Evolutionary conservation across 2,329 filamentous ascomycete species (phyloP), one percentile per base, ranked within the genome.

Genomic region (Cytospora paraplurivora): DNA sequence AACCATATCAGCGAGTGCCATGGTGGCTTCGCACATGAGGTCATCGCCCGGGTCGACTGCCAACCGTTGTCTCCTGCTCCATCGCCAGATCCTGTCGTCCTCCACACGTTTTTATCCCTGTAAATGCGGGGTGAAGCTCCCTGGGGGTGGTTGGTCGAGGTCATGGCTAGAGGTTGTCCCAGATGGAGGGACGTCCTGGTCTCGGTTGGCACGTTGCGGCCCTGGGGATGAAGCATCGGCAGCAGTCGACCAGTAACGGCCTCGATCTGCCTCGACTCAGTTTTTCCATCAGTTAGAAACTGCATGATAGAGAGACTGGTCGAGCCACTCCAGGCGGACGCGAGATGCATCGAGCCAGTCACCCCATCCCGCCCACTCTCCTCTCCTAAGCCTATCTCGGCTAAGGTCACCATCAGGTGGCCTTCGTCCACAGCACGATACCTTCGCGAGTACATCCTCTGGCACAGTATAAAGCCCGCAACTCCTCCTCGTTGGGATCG

Each of bases 361-460:
- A 59, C 63, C 33, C 55, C 63, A 65, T 54, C 21, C 17, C 7
- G 27, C 27, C 27, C 27, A 17, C 19, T 33, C 27, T 38, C 51
- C 34, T 35, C 63, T 65, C 56, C 62, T 63, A 56, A 41, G 41
- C 59, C 63, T 50, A 56, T 57, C 55, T 57, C 41, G 63, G 59
- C 52, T 56, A 62, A 57, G 59, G 38, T 35, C 55, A 59, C 55
- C 63, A 65, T 59, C 55, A 63, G 59, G 59, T 53, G 51, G 27
- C 19, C 27, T 17, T 58, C 47, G 17, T 52, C 47, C n/a, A 62
- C 59, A 44, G 53, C 54, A 51, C 51, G 35, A 62, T 50, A 50
- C 44, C 32, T 32, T 56, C 47, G 41, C 50, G 33, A 33, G 17
- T 32, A 35, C n/a, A 7, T 37, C 13, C 44, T 35, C 10, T 34